These are phyloP conservation scores for Termitomyces sp. DNA, from an alignment of 768 basidiomycete genomes.

Conservation along the genomic window DNA sequence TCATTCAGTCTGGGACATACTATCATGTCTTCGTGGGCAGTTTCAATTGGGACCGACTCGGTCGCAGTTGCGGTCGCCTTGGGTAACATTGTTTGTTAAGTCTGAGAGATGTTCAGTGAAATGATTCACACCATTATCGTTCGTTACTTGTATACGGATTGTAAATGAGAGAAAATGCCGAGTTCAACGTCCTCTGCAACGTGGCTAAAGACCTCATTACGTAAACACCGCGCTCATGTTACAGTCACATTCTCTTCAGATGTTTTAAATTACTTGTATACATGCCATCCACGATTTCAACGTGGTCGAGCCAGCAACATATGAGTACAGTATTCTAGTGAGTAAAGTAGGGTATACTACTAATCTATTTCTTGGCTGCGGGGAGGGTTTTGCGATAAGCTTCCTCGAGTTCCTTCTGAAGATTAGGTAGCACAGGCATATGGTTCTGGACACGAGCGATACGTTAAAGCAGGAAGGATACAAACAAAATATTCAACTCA, in stretches of 20 bases:
- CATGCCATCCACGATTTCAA: background rate
- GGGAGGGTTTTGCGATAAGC: slow-evolving; percentile 77
- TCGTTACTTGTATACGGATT: background rate
- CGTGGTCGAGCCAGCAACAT: background rate
- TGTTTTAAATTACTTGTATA: background rate
- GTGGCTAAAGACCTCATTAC: background rate
- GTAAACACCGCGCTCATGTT: background rate
- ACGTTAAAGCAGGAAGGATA: slow-evolving; percentile 2
- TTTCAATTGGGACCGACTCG: slow-evolving; percentile 84
- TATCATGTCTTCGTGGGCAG: slow-evolving; percentile 98
- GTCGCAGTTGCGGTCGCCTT: slow-evolving; percentile 49
- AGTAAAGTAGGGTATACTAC: slow-evolving; percentile 7
- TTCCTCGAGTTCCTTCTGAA: slow-evolving; percentile 87
- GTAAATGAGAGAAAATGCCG: background rate
- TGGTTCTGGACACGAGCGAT: slow-evolving; percentile 46
- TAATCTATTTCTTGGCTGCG: slow-evolving; percentile 58
- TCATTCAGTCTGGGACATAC: slow-evolving; percentile 41
- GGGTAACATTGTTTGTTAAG: background rate
- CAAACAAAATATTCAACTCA: slow-evolving; percentile 21
- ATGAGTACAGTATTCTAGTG: slow-evolving; percentile 4
- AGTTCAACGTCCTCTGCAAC: background rate
- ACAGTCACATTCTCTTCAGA: background rate
- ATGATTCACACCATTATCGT: slow-evolving; percentile 9
- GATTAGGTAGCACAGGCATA: slow-evolving; percentile 73
- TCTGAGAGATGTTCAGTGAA: background rate